phyloP scores from a whole-genome alignment of 148 eudicot species.

The Nyssa sinensis region DNA sequence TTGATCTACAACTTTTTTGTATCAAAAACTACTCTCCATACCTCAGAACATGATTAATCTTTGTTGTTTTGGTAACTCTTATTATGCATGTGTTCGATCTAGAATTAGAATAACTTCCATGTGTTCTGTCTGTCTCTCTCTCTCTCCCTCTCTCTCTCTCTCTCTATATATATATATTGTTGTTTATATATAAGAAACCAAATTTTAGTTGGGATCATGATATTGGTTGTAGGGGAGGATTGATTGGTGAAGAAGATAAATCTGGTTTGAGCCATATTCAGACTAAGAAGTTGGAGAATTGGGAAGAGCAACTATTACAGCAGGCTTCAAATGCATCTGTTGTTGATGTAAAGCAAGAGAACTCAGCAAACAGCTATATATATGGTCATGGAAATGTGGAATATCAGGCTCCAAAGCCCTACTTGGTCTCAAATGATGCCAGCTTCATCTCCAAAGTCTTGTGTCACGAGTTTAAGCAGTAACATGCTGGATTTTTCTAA shows the following conservation, averaged over 20 bases:
- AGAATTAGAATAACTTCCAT: neutral
- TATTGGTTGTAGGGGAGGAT: conserved; percentile 45
- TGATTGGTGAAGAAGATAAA: conserved; percentile 53
- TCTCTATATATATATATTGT: neutral
- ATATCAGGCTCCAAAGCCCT: conserved; percentile 24
- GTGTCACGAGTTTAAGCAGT: conserved; percentile 48
- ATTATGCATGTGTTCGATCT: neutral
- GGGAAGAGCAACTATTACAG: conserved; percentile 51
- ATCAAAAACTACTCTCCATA: too few relatives aligned
- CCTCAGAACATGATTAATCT: neutral
- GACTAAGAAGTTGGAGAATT: conserved; percentile 52
- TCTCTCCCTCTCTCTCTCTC: neutral
- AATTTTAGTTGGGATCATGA: neutral
- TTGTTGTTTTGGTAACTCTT: neutral
- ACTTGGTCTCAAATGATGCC: conserved; percentile 50
- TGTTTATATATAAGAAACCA: neutral
- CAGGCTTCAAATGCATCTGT: conserved; percentile 22
- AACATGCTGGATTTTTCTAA: conserved; percentile 60
- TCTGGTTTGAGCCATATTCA: conserved; percentile 23
- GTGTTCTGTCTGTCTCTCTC: neutral
- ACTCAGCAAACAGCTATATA: conserved; percentile 29
- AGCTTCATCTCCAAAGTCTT: conserved; percentile 74
- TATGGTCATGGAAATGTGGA: conserved; percentile 25
- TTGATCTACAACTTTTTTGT: neutral
- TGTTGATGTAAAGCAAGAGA: conserved; percentile 52